Evolutionary conservation across 2,329 filamentous ascomycete genomes (phyloP), one percentile per base, ranked within the genome.

Genomic region (Alternaria hordeiaustralica): DNA sequence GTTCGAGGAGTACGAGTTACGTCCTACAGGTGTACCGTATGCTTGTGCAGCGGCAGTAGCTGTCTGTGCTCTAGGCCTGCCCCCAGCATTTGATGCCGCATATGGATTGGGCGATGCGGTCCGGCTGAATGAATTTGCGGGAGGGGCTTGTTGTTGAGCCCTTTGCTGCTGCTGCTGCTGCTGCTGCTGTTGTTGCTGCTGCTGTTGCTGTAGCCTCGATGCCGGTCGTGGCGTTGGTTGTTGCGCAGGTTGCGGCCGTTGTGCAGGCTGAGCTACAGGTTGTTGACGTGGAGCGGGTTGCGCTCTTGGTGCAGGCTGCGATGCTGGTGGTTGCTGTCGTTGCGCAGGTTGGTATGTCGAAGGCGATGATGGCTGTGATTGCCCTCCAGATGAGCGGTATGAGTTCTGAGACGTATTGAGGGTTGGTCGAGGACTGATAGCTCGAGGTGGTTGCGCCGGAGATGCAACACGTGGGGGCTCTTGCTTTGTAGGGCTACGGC

Each of bases 81-180:
- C 63, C 28, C 71, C 71, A 20, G 75, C 72, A 55, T 71, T 74
- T 5, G 75, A 77, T 51, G 70, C 74, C 43, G 78, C 83, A 72
- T 91, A 91, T 1, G 89, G 88, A 63, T 90, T 92, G 0, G 90
- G 90, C 4, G 89, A 91, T 28, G 68, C 68, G 58, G 73, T 65
- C 20, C 70, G 63, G 30, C 61, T 67, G 53, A 61, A 68, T 21
- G 58, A 67, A n/a, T 60, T 41, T 41, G 62, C 55, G 25, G 68
- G 63, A 45, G 68, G 36, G 36, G 63, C 51, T 46, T 57, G 58
- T 49, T 54, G 56, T 50, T 59, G 56, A 23, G 41, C 23, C 25
- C 49, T 49, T 44, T 51, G 56, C 43, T 58, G 55, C 21, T 49
- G 30, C 15, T 49, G 51, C 18, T 54, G 58, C n/a, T 61, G 61